These are phyloP conservation scores for Cyberlindnera bimundalis DNA, from an alignment of 805 yeast species.

Conservation along the genomic window DNA sequence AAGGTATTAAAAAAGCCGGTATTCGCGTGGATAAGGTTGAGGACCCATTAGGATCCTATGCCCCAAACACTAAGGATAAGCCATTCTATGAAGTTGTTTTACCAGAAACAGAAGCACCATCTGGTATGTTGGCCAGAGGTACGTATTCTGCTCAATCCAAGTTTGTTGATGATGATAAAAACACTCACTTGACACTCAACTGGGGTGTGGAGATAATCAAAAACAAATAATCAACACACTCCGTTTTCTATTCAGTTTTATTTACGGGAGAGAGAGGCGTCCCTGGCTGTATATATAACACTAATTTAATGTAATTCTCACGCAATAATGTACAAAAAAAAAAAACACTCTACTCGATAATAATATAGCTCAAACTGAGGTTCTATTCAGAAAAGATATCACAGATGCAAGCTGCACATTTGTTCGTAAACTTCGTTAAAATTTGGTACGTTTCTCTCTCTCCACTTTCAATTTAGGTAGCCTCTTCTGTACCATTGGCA, in stretches of 20 bases:
- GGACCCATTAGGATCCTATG: slow-evolving; percentile 87
- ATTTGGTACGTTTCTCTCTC: background rate
- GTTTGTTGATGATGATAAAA: slow-evolving; percentile 84
- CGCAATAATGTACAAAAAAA: too few species aligned
- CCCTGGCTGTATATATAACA: too few species aligned
- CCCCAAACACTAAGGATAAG: slow-evolving; percentile 79
- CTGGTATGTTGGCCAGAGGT: slow-evolving; percentile 87
- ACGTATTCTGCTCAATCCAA: slow-evolving; percentile 75
- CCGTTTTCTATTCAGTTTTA: too few species aligned
- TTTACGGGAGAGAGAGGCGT: too few species aligned
- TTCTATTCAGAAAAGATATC: too few species aligned
- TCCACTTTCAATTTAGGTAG: slow-evolving; percentile 1
- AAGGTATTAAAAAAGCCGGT: slow-evolving; percentile 81
- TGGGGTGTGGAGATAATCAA: slow-evolving; percentile 87
- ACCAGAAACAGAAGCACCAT: slow-evolving; percentile 82
- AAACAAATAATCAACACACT: slow-evolving; percentile 36
- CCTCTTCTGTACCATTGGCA: background rate
- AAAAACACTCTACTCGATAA: too few species aligned
- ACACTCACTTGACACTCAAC: slow-evolving; percentile 65
- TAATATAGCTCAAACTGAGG: too few species aligned
- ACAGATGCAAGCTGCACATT: too few species aligned
- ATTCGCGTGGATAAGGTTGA: slow-evolving; percentile 82
- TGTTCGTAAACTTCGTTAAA: slow-evolving; percentile 9
- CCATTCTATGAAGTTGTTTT: slow-evolving; percentile 67
- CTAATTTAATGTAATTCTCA: too few species aligned